phyloP scores from a whole-genome alignment of 257 asterid species.

The Handroanthus guayacan region DNA sequence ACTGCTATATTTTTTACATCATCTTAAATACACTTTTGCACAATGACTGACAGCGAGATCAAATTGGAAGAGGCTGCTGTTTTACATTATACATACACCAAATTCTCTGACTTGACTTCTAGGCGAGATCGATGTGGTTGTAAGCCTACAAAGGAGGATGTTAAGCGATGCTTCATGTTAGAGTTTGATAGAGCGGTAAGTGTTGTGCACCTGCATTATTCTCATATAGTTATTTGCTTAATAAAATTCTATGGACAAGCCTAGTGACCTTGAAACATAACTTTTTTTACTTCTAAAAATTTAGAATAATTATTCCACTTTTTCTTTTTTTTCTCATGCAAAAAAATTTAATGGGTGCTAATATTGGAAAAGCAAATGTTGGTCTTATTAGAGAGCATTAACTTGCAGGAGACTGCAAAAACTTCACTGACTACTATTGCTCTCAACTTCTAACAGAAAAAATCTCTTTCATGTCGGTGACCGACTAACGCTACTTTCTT shows the following conservation, averaged over 20 bases:
- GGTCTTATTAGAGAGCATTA: not conserved
- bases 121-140: slow-evolving; percentile 61
- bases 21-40: slow-evolving; percentile 1
- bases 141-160: slow-evolving; percentile 60
- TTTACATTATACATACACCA: slow-evolving; percentile 58
- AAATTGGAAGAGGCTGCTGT: slow-evolving; percentile 58
- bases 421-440: not conserved
- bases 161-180: slow-evolving; percentile 54
- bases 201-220: slow-evolving; percentile 5
- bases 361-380: not conserved
- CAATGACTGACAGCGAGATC: slow-evolving; percentile 45
- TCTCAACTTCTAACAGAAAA: not conserved
- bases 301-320: not conserved
- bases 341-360: not conserved
- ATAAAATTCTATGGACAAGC: not conserved
- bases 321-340: not conserved
- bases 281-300: not conserved
- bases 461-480: too few species aligned
- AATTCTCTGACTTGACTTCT: slow-evolving; percentile 59
- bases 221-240: not conserved
- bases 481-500: too few species aligned
- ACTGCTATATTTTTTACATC: not conserved
- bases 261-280: not conserved
- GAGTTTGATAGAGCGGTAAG: slow-evolving; percentile 58
- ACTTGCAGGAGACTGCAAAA: not conserved